phyloP scores from a whole-genome alignment of 495 filamentous ascomycete genomes.

The Parachaetomium inaequale region DNA sequence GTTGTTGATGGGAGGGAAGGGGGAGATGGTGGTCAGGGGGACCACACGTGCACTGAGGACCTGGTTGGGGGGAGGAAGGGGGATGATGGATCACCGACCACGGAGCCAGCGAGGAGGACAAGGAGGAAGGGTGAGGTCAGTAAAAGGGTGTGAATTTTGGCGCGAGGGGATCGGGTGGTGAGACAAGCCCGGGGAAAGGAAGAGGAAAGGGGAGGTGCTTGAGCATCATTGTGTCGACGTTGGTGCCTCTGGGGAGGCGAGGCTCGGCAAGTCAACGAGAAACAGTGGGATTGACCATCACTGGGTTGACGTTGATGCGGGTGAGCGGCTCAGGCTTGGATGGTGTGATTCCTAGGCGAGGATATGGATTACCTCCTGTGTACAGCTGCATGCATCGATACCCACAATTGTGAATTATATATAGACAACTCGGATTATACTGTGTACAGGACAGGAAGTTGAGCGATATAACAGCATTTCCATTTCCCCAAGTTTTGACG shows the following conservation, averaged over 20 bases:
- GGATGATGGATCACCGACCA: background rate
- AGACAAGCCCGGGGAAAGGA: background rate
- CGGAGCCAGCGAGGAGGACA: background rate
- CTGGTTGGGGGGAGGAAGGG: background rate
- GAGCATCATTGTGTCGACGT: background rate
- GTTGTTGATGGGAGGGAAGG: too few relatives aligned
- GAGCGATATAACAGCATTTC: background rate
- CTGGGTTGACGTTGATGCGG: background rate
- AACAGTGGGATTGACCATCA: background rate
- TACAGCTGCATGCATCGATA: background rate
- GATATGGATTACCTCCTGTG: background rate
- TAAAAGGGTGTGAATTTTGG: background rate
- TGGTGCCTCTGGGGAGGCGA: too few relatives aligned
- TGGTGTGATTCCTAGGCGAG: background rate
- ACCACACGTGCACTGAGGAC: too few relatives aligned
- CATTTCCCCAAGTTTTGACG: background rate
- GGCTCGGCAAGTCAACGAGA: background rate
- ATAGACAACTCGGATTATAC: too few relatives aligned
- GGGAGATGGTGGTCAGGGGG: too few relatives aligned
- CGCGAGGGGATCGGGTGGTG: background rate
- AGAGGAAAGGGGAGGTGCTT: background rate
- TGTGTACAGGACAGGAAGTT: conserved; percentile 1
- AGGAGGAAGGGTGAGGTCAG: background rate
- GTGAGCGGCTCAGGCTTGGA: background rate
- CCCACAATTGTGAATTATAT: background rate